These are phyloP conservation scores for Aspergillus fischeri DNA, from an alignment of 2,329 filamentous ascomycete genomes.

Conservation along the genomic window DNA sequence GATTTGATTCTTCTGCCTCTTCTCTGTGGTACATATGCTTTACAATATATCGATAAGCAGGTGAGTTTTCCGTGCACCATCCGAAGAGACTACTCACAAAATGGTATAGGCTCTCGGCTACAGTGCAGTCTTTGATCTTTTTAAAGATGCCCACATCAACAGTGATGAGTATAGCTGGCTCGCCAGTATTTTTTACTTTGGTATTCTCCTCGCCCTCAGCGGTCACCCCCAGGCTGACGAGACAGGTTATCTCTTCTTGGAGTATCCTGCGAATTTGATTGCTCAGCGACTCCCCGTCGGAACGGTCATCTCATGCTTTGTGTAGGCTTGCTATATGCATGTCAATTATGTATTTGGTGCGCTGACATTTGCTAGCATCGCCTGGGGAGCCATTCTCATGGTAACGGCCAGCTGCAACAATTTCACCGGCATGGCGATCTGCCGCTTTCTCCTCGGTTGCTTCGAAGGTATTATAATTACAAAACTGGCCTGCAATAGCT, in stretches of 20 bases:
- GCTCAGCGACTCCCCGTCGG: constrained; percentile 24
- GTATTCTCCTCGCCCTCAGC: not conserved
- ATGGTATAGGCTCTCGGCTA: constrained; percentile 47
- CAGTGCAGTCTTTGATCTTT: constrained; percentile 54
- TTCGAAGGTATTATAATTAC: constrained; percentile 33
- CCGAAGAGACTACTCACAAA: not conserved
- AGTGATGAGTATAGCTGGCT: constrained; percentile 49
- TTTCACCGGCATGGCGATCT: constrained; percentile 43
- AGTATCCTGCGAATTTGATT: constrained; percentile 40
- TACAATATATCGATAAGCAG: constrained; percentile 55
- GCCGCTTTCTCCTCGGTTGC: constrained; percentile 45
- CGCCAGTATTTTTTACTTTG: constrained; percentile 56
- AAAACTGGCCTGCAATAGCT: not conserved
- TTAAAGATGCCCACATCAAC: constrained; percentile 45
- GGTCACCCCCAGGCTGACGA: not conserved
- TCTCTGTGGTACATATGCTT: constrained; percentile 35
- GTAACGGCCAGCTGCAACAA: constrained; percentile 40
- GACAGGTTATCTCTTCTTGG: constrained; percentile 36
- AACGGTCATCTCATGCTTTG: constrained; percentile 13
- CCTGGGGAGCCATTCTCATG: constrained; percentile 46
- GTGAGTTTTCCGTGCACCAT: not conserved
- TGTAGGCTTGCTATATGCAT: not conserved
- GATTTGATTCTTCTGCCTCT: constrained; percentile 51
- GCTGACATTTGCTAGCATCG: constrained; percentile 13
- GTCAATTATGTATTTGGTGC: not conserved